Evolutionary conservation across 768 basidiomycete genomes (phyloP).

Genomic region (Suillus bovinus): DNA sequence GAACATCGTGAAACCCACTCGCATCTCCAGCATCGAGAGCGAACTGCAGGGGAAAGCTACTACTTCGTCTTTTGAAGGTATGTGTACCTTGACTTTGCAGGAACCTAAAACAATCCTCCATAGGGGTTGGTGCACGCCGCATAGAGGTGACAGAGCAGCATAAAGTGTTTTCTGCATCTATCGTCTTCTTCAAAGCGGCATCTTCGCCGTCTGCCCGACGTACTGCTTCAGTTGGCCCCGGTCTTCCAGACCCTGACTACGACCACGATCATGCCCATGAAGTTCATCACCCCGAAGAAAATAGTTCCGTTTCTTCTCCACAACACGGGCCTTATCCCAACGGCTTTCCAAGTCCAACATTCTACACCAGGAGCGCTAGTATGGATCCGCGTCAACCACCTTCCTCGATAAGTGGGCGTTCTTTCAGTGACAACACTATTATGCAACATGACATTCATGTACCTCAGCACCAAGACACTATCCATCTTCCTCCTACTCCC

Average conservation of each 20-base stretch:
- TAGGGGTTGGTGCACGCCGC: slow-evolving; percentile 67
- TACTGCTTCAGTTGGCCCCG: slow-evolving; percentile 26
- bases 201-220: slow-evolving; percentile 31
- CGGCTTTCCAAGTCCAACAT: background rate
- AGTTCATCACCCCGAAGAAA: background rate
- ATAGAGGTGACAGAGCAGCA: slow-evolving; percentile 78
- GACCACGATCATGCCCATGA: slow-evolving; percentile 6
- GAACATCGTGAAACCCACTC: slow-evolving; percentile 72
- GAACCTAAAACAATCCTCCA: background rate
- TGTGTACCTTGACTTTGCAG: slow-evolving; percentile 29
- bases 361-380: slow-evolving; percentile 9
- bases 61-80: slow-evolving; percentile 87
- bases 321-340: background rate
- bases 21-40: slow-evolving; percentile 83
- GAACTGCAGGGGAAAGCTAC: slow-evolving; percentile 69
- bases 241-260: slow-evolving; percentile 12
- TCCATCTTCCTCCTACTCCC: slow-evolving; percentile 25
- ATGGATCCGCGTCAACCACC: background rate
- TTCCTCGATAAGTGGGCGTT: slow-evolving; percentile 4
- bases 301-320: background rate
- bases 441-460: slow-evolving; percentile 9
- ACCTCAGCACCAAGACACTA: background rate
- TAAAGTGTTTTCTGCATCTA: slow-evolving; percentile 67
- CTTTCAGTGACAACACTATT: slow-evolving; percentile 4
- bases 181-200: slow-evolving; percentile 74